Percentiles rank a stretch among this genome's conserved stretches.
Evolutionary conservation across 2,329 filamentous ascomycete species (phyloP).

Genomic region (Orbilia ellipsospora): DNA sequence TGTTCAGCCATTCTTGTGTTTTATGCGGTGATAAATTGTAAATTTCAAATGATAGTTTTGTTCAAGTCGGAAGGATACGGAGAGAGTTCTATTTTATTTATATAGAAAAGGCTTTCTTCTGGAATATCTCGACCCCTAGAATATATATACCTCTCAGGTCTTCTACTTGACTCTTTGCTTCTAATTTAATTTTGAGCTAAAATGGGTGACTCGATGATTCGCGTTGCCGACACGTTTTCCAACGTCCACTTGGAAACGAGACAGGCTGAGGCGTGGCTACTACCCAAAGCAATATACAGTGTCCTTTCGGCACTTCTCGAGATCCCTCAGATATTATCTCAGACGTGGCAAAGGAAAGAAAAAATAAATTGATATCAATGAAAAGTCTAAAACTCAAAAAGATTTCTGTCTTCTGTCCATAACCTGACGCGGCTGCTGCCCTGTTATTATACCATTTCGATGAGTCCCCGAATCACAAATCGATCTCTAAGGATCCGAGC

Average conservation of each 20-base stretch:
- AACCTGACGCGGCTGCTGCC: constrained; percentile 10
- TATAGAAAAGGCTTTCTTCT: too few species aligned
- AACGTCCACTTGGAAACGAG: constrained; percentile 1
- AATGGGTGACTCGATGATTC: neutral
- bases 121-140: too few species aligned
- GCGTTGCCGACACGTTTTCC: constrained; percentile 7
- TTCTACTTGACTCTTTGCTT: neutral
- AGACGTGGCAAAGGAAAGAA: neutral
- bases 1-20: constrained; percentile 17
- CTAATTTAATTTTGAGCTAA: neutral
- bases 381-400: neutral
- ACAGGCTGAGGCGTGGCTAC: neutral
- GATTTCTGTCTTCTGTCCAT: neutral
- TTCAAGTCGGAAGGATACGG: neutral
- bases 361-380: neutral
- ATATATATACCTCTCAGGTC: too few species aligned
- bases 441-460: constrained; percentile 13
- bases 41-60: neutral
- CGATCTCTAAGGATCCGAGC: neutral
- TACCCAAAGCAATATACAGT: neutral
- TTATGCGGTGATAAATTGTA: too few species aligned
- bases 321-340: too few species aligned
- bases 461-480: neutral
- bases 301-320: constrained; percentile 12
- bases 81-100: too few species aligned